Percentiles rank a stretch among this genome's conserved stretches.
phyloP scores from a whole-genome alignment of 2,329 filamentous ascomycete genomes.

The Sporothrix luriei region DNA sequence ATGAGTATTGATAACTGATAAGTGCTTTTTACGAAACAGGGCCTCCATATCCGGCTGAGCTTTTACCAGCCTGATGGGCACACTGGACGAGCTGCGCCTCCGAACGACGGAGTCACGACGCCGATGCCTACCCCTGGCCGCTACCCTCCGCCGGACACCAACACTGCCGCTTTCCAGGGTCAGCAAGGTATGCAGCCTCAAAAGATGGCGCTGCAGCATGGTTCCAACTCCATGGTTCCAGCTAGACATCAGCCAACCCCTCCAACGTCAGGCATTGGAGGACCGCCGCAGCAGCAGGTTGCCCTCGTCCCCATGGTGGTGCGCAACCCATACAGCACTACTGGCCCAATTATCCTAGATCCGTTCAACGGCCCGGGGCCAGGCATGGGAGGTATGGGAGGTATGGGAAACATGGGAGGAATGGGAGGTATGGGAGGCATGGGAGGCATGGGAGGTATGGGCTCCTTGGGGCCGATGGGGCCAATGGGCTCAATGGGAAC shows the following conservation, averaged over 20 bases:
- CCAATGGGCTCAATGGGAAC: neutral
- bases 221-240: slow-evolving; percentile 19
- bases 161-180: slow-evolving; percentile 14
- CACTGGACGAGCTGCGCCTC: slow-evolving; percentile 25
- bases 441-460: slow-evolving; percentile 50
- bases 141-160: slow-evolving; percentile 30
- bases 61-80: slow-evolving; percentile 33
- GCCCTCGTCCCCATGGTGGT: slow-evolving; percentile 47
- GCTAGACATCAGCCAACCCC: slow-evolving; percentile 33
- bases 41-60: slow-evolving; percentile 33
- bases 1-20: neutral
- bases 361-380: slow-evolving; percentile 40
- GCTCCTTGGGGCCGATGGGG: neutral
- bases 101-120: slow-evolving; percentile 33
- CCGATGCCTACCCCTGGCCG: slow-evolving; percentile 36
- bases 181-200: neutral
- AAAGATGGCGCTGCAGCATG: slow-evolving; percentile 23
- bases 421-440: slow-evolving; percentile 57
- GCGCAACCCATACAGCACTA: slow-evolving; percentile 41
- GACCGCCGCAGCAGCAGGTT: slow-evolving; percentile 42
- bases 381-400: slow-evolving; percentile 62
- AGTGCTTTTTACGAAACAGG: slow-evolving; percentile 26
- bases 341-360: slow-evolving; percentile 43
- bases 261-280: slow-evolving; percentile 36
- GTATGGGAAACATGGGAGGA: slow-evolving; percentile 54